A percentile compares a stretch with the other conserved stretches of the same genome.
Conservation (phyloP, 257 asterid genomes). For the Plantago major region DNA sequence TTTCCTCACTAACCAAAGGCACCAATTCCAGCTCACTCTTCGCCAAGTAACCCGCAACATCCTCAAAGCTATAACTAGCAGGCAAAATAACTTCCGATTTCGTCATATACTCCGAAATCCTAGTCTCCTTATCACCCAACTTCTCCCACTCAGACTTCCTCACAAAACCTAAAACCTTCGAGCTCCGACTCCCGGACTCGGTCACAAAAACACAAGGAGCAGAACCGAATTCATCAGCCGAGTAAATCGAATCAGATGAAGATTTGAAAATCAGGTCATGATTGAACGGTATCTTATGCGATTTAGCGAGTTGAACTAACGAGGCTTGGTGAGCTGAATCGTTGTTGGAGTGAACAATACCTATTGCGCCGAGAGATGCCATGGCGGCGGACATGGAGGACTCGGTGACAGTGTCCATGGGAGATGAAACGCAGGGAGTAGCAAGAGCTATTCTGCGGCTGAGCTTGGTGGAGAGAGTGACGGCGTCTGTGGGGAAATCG, state of each 20-base stretch:
- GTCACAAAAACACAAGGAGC: slow-evolving; percentile 65
- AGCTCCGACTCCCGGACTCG: slow-evolving; percentile 38
- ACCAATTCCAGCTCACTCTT: slow-evolving; percentile 45
- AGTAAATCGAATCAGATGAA: slow-evolving; percentile 49
- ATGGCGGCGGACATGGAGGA: slow-evolving; percentile 84
- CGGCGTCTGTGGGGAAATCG: slow-evolving; percentile 82
- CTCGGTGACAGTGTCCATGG: slow-evolving; percentile 94
- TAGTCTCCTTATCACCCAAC: slow-evolving; percentile 38
- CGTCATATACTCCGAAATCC: slow-evolving; percentile 56
- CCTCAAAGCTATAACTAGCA: slow-evolving; percentile 53
- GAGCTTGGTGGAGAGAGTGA: slow-evolving; percentile 66
- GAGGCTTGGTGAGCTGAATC: slow-evolving; percentile 48
- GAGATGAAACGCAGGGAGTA: slow-evolving; percentile 86
- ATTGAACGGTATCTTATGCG: slow-evolving; percentile 57
- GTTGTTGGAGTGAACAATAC: slow-evolving; percentile 67
- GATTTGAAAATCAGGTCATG: slow-evolving; percentile 43
- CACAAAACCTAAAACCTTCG: slow-evolving; percentile 53
- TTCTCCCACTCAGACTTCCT: slow-evolving; percentile 56
- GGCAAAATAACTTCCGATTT: slow-evolving; percentile 40
- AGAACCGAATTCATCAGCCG: slow-evolving; percentile 44
- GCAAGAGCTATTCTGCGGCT: slow-evolving; percentile 56
- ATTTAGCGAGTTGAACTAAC: slow-evolving; percentile 59
- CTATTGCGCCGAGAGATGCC: slow-evolving; percentile 83
- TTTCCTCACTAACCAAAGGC: slow-evolving; percentile 45
- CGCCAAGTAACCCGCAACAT: slow-evolving; percentile 67